phyloP scores from a whole-genome alignment of 2,329 filamentous ascomycete genomes.

The Colletotrichum sp. region DNA sequence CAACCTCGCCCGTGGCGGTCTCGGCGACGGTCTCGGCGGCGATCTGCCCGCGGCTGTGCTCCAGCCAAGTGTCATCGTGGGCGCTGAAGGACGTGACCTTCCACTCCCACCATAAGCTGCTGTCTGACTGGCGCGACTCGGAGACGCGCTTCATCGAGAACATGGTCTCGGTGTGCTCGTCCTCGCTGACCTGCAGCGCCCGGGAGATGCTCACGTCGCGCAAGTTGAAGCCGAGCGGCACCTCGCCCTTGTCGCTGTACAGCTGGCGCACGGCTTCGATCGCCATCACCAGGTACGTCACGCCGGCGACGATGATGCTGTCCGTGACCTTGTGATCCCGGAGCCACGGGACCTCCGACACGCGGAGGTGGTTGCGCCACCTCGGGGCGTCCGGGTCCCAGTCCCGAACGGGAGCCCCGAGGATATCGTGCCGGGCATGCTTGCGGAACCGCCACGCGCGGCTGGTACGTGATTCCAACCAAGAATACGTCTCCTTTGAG shows the following conservation, averaged over 20 bases:
- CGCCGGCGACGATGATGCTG: conserved; percentile 43
- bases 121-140: conserved; percentile 27
- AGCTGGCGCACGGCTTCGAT: conserved; percentile 22
- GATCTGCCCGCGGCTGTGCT: conserved; percentile 20
- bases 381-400: neutral
- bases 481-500: conserved; percentile 6
- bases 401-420: conserved; percentile 5
- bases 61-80: conserved; percentile 2
- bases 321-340: conserved; percentile 50
- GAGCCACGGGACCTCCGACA: conserved; percentile 46
- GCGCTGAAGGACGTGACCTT: conserved; percentile 2
- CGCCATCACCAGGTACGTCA: conserved; percentile 35
- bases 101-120: conserved; percentile 22
- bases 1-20: neutral
- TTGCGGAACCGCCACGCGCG: conserved; percentile 13
- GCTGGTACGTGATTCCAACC: conserved; percentile 5
- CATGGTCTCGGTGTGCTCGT: conserved; percentile 21
- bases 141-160: conserved; percentile 11
- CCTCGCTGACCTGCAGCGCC: conserved; percentile 12
- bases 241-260: neutral
- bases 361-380: conserved; percentile 20
- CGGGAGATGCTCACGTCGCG: conserved; percentile 23
- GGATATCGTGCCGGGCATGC: conserved; percentile 16
- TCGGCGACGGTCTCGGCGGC: conserved; percentile 17
- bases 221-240: conserved; percentile 22